A percentile compares a stretch with the other conserved stretches of the same genome.
Conservation (phyloP, 202 grass and related monocot species). For the Elaeis oleifera region DNA sequence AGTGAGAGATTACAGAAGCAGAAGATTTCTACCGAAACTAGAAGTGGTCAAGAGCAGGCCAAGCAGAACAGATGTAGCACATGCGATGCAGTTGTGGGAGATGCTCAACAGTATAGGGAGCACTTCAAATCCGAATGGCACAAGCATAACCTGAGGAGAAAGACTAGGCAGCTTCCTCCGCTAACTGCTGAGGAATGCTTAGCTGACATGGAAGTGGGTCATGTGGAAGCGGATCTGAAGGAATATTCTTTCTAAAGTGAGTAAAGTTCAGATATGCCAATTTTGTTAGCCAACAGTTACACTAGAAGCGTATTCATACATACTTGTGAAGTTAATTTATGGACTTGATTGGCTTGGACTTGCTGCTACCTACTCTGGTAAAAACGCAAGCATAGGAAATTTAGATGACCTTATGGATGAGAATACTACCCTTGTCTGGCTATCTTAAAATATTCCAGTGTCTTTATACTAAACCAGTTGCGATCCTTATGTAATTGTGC, state of each 20-base stretch:
- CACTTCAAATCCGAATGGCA: conserved; percentile 90
- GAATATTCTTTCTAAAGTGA: conserved; percentile 66
- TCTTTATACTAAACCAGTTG: too few species aligned
- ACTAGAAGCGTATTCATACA: too few species aligned
- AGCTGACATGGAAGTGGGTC: conserved; percentile 47
- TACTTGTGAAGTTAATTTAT: too few species aligned
- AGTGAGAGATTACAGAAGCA: conserved; percentile 52
- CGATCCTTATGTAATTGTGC: too few species aligned
- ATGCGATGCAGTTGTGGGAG: conserved; percentile 53
- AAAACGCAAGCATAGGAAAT: too few species aligned
- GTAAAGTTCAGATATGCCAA: neutral
- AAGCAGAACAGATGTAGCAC: conserved; percentile 66
- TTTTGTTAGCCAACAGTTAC: too few species aligned
- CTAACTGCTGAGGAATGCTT: conserved; percentile 66
- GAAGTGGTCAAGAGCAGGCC: conserved; percentile 21
- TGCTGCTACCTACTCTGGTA: too few species aligned
- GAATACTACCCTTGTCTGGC: too few species aligned
- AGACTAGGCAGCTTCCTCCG: conserved; percentile 66
- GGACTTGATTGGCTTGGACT: too few species aligned
- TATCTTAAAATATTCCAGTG: too few species aligned
- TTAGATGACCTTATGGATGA: too few species aligned
- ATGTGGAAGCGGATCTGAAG: conserved; percentile 51
- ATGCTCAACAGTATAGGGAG: conserved; percentile 62
- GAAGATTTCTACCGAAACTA: conserved; percentile 36
- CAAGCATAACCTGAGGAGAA: conserved; percentile 81